These are phyloP conservation scores for Withania somnifera DNA, from an alignment of 305 asterid species.

Conservation along the genomic window DNA sequence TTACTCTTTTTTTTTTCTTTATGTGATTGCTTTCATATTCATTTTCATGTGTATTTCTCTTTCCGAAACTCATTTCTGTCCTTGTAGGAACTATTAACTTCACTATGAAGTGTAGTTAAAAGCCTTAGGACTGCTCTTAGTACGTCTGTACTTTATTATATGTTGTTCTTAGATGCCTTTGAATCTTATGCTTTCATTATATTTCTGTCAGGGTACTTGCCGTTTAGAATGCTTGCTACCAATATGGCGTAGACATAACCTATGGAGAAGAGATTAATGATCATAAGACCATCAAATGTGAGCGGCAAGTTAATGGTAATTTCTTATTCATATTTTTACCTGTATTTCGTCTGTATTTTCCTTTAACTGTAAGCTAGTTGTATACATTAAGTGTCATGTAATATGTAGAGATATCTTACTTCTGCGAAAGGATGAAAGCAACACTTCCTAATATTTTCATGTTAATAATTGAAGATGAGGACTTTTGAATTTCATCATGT, in stretches of 20 bases:
- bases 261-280: slow-evolving; percentile 93
- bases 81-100: not conserved
- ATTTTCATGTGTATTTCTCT: not conserved
- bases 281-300: slow-evolving; percentile 77
- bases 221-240: slow-evolving; percentile 74
- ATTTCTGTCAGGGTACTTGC: slow-evolving; percentile 61
- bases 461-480: not conserved
- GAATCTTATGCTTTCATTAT: not conserved
- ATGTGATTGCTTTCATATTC: not conserved
- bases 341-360: not conserved
- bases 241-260: slow-evolving; percentile 76
- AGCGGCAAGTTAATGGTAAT: slow-evolving; percentile 57
- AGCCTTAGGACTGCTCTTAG: not conserved
- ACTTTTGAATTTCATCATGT: not conserved
- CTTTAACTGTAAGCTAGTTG: not conserved
- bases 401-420: not conserved
- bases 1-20: not conserved
- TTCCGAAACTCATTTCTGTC: not conserved
- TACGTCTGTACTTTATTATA: not conserved
- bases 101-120: not conserved
- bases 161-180: not conserved
- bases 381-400: not conserved
- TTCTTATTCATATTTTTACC: not conserved
- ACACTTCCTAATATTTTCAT: not conserved
- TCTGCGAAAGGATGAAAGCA: not conserved